phyloP scores from a whole-genome alignment of 257 asterid genomes.

The Plantago elongata region DNA sequence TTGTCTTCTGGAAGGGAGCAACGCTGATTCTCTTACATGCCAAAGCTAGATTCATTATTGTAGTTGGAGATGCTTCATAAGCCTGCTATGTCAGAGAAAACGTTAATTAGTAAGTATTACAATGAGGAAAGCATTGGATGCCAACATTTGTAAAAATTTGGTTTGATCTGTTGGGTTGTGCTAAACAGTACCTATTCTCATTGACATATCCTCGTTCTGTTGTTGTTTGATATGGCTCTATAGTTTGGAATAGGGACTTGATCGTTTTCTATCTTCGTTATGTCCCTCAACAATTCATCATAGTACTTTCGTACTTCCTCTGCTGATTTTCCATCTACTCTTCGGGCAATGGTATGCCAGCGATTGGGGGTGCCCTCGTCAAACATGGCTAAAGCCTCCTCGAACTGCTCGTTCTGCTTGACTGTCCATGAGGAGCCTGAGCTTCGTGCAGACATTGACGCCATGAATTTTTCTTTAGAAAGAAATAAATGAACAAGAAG shows the following conservation, averaged over 20 bases:
- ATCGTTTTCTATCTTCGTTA: constrained; percentile 45
- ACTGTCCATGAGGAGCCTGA: too few relatives aligned
- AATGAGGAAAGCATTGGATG: too few relatives aligned
- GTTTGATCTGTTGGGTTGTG: neutral
- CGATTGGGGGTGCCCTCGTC: constrained; percentile 52
- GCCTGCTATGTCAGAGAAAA: too few relatives aligned
- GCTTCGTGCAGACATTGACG: too few relatives aligned
- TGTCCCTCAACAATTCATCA: constrained; percentile 38
- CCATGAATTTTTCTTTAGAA: too few relatives aligned
- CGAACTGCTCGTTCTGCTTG: constrained; percentile 52
- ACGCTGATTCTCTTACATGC: too few relatives aligned
- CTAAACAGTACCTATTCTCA: constrained; percentile 22
- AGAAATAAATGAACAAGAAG: too few relatives aligned
- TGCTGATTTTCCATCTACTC: constrained; percentile 40
- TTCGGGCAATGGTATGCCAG: constrained; percentile 48
- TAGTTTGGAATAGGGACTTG: constrained; percentile 51
- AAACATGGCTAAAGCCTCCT: constrained; percentile 45
- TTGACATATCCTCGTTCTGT: constrained; percentile 21
- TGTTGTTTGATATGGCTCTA: constrained; percentile 26
- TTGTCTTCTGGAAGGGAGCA: neutral
- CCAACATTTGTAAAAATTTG: too few relatives aligned
- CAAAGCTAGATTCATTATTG: too few relatives aligned
- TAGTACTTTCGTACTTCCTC: constrained; percentile 52
- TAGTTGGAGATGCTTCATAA: too few relatives aligned
- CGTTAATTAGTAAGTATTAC: too few relatives aligned